Evolutionary conservation across 805 yeast genomes (phyloP).

Genomic region (Lipomyces anomalus): DNA sequence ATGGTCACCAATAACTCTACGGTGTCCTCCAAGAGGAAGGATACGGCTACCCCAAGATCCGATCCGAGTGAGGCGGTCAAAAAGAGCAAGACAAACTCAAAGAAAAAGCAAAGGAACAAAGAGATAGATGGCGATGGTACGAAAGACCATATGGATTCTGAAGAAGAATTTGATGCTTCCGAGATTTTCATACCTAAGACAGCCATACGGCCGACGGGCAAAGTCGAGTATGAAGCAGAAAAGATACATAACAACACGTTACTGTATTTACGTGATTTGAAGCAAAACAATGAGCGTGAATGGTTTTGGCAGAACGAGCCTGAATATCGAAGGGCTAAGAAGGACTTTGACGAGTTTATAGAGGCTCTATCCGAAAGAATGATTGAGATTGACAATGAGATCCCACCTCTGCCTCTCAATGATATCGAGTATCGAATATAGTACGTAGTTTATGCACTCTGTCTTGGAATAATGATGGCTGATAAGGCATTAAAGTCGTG

Average conservation of each 20-base stretch:
- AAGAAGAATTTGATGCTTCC: conserved; percentile 8
- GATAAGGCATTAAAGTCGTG: conserved; percentile 7
- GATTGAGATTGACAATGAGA: conserved; percentile 17
- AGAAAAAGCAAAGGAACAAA: no score
- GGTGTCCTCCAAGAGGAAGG: no score
- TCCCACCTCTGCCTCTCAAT: conserved; percentile 23
- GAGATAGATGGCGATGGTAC: no score
- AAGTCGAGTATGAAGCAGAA: conserved; percentile 7
- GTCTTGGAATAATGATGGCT: not conserved
- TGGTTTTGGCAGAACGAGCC: conserved; percentile 27
- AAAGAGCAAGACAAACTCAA: no score
- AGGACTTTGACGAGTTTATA: conserved; percentile 24
- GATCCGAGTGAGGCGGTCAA: no score
- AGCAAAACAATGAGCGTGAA: conserved; percentile 24
- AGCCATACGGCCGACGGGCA: conserved; percentile 6
- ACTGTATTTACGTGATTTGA: conserved; percentile 14
- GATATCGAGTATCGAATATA: conserved; percentile 23
- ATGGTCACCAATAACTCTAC: no score
- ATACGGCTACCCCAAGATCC: no score
- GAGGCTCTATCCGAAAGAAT: conserved; percentile 14
- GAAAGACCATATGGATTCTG: no score
- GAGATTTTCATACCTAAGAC: conserved; percentile 15
- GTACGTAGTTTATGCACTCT: conserved; percentile 4
- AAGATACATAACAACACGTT: conserved; percentile 23
- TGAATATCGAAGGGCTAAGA: conserved; percentile 23